Base-by-base conservation (phyloP, 2,329 filamentous ascomycete species). In the Madurella fahalii region DNA sequence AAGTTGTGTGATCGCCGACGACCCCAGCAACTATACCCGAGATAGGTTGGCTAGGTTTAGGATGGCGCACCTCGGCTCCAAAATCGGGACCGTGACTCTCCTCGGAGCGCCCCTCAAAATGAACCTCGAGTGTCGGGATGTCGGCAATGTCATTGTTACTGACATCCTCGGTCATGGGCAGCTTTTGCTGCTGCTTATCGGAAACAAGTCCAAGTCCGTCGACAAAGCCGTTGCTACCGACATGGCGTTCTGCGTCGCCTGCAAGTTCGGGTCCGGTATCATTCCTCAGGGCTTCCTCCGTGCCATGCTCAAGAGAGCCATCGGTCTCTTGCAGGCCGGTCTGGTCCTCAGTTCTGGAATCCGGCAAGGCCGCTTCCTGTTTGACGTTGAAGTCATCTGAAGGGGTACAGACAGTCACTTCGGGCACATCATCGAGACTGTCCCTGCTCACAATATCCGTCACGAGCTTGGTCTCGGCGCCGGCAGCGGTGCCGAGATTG, bases 401-500 rank as follows among this genome's bases (percentile, higher is more conserved):
- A 16, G 17, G 20, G 8, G 9, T 30, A 9, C 34, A 15, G 31
- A 31, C 1, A 32, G 18, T 2, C 20, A n/a, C 16, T 20, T 12
- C 30, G 30, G 42, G n/a, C 5, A 13, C 41, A 20, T 51, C 48
- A 40, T 41, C 8, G 16, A 17, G 18, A 32, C 12, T 17, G 47
- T 31, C 37, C 32, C 16, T 32, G 16, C 11, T 25, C 7, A n/a
- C 40, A 25, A 16, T 42, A 32, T 56, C 46, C 42, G 34, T 50
- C 41, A 39, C 50, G 32, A 25, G 7, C 32, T 40, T 34, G 11
- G 7, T 25, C 44, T 56, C 56, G 53, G 56, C 47, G 20, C 50
- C 53, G 53, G 15, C 4, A 13, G 40, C 47, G 55, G 55, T 45
- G 47, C 55, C 56, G 50, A 52, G 50, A 12, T 53, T 34, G 20